phyloP scores from a whole-genome alignment of 2,329 filamentous ascomycete genomes.

The Aspergillus pseudoterreus region DNA sequence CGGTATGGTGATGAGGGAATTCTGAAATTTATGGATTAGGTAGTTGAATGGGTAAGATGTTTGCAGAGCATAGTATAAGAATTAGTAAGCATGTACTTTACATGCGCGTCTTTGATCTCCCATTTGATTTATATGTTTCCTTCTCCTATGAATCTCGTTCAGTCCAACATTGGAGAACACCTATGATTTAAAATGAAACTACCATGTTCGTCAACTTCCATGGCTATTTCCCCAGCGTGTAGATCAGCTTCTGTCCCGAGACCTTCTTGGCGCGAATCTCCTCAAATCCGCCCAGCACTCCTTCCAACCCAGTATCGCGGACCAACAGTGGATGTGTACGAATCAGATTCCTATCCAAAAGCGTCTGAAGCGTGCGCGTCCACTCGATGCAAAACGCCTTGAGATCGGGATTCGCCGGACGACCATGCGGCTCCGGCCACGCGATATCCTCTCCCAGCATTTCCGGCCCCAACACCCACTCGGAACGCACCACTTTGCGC shows the following conservation, averaged over 20 bases:
- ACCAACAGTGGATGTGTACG: background rate
- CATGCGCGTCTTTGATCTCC: no score
- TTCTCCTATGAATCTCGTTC: no score
- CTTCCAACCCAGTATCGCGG: background rate
- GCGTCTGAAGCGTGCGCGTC: background rate
- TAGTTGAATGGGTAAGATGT: no score
- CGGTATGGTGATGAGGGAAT: no score
- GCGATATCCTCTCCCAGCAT: background rate
- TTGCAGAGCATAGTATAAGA: no score
- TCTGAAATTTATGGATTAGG: no score
- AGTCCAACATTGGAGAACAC: no score
- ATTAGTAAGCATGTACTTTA: no score
- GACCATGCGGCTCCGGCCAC: background rate
- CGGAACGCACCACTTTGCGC: background rate
- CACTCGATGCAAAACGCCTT: background rate
- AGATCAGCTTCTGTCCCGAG: slow-evolving; percentile 9
- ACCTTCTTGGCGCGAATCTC: background rate
- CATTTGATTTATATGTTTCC: no score
- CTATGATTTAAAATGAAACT: no score
- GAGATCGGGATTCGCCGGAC: background rate
- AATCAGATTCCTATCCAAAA: background rate
- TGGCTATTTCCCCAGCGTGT: background rate
- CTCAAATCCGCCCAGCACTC: background rate
- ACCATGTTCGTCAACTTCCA: no score
- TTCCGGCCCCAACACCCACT: background rate